Percentiles rank a stretch among this genome's conserved stretches.
These are phyloP conservation scores for Sugiyamaella chiloensis DNA, from an alignment of 805 yeast species.

Conservation along the genomic window DNA sequence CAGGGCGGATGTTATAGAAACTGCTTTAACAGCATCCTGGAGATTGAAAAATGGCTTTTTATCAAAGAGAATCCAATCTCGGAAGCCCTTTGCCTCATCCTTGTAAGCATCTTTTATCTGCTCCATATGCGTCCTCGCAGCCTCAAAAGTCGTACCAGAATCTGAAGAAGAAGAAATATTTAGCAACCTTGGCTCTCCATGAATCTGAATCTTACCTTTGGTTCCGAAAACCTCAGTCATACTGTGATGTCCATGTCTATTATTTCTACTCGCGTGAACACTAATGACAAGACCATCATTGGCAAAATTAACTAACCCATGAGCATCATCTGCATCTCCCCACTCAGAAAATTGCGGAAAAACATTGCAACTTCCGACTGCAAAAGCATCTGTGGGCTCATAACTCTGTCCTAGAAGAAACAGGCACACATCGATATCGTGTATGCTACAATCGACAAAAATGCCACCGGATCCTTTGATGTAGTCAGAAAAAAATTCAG, in stretches of 20 bases:
- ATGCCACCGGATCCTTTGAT: constrained; percentile 27
- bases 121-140: constrained; percentile 1
- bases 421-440: constrained; percentile 25
- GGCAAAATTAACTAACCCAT: constrained; percentile 21
- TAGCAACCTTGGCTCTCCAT: constrained; percentile 19
- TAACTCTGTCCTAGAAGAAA: constrained; percentile 21
- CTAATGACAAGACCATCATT: constrained; percentile 15
- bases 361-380: constrained; percentile 22
- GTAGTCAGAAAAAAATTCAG: constrained; percentile 20
- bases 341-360: constrained; percentile 23
- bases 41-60: constrained; percentile 14
- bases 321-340: constrained; percentile 26
- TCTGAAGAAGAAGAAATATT: constrained; percentile 8
- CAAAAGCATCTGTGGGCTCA: constrained; percentile 20
- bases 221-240: constrained; percentile 25
- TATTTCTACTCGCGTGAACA: constrained; percentile 23
- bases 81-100: constrained; percentile 18
- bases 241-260: constrained; percentile 25
- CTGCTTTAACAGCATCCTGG: constrained; percentile 24
- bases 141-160: neutral
- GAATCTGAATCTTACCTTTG: constrained; percentile 21
- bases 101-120: constrained; percentile 15
- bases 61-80: constrained; percentile 20
- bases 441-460: constrained; percentile 26
- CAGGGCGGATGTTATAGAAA: constrained; percentile 15